These are phyloP conservation scores for Scedosporium boydii DNA, from an alignment of 2,329 filamentous ascomycete species.

Conservation along the genomic window DNA sequence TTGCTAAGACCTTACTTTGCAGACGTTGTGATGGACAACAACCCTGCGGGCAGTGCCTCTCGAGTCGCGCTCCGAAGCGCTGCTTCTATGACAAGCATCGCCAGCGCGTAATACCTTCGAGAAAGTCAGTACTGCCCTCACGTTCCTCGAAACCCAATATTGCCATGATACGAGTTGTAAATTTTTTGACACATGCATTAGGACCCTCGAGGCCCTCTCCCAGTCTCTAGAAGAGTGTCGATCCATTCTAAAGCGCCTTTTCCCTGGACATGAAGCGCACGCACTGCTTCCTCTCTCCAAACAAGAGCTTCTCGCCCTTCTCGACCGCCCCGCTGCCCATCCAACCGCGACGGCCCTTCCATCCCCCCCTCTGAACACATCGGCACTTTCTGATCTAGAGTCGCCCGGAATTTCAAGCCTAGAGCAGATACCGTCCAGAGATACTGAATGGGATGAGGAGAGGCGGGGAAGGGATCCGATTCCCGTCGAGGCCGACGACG, in stretches of 20 bases:
- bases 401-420: constrained; percentile 43
- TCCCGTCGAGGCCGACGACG: constrained; percentile 50
- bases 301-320: constrained; percentile 48
- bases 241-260: constrained; percentile 51
- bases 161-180: neutral
- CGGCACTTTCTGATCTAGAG: constrained; percentile 37
- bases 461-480: constrained; percentile 43
- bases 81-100: constrained; percentile 77
- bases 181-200: constrained; percentile 12
- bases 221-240: constrained; percentile 58
- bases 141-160: neutral
- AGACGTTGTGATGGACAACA: constrained; percentile 70
- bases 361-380: constrained; percentile 42
- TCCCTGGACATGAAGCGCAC: constrained; percentile 46
- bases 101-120: constrained; percentile 65
- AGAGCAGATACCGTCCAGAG: constrained; percentile 59
- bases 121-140: constrained; percentile 50
- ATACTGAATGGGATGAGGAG: constrained; percentile 60
- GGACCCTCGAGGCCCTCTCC: constrained; percentile 52
- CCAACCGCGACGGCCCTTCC: constrained; percentile 32
- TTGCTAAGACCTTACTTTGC: neutral
- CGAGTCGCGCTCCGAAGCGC: constrained; percentile 68
- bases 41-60: constrained; percentile 74
- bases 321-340: constrained; percentile 36
- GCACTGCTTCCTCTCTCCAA: constrained; percentile 44